Evolutionary conservation across 192 early-diverging fungal genomes (phyloP).

Genomic region (Geosiphon pyriformis): DNA sequence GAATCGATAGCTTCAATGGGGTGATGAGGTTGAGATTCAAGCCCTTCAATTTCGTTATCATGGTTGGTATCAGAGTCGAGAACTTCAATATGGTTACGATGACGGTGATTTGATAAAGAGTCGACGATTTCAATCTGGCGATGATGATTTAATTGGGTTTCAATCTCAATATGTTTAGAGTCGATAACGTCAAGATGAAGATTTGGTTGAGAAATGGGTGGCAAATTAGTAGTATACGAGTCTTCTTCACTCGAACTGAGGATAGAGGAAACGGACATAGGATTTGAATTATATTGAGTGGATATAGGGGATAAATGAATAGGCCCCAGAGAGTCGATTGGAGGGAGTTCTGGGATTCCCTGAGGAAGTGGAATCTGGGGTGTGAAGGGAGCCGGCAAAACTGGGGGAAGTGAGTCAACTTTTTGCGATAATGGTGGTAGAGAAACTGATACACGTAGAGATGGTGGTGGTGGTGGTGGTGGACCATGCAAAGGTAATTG

Average conservation of each 20-base stretch:
- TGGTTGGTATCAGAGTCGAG: no score
- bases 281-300: neutral
- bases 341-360: conserved; percentile 2
- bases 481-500: conserved; percentile 2
- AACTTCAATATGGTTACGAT: no score
- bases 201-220: conserved; percentile 15
- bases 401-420: neutral
- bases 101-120: no score
- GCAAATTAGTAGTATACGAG: neutral
- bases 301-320: neutral
- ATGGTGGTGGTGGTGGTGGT: neutral
- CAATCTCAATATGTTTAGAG: no score
- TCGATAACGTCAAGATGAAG: neutral
- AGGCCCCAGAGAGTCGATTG: conserved; percentile 10
- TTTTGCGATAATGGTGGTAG: neutral
- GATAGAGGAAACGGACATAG: neutral
- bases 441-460: neutral
- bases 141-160: no score
- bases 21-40: no score
- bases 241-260: neutral
- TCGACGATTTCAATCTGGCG: no score
- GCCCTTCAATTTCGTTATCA: no score
- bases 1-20: no score
- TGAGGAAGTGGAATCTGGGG: neutral
- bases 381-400: neutral